A percentile compares a stretch with the other conserved stretches of the same genome.
These are phyloP conservation scores for Acer yangbiense DNA, from an alignment of 345 rosid species.

Conservation along the genomic window DNA sequence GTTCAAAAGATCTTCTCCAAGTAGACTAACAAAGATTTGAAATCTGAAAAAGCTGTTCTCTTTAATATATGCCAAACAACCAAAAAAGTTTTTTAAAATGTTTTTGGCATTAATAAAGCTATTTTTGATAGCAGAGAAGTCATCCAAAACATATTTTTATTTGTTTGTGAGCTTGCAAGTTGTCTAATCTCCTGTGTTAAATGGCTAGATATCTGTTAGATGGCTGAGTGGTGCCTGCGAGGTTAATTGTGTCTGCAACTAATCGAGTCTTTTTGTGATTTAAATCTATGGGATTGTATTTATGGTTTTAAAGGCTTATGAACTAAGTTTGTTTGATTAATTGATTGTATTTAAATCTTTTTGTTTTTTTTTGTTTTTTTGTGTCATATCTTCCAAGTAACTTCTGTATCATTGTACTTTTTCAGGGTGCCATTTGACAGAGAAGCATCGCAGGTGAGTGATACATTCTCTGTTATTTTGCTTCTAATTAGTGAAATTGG, in stretches of 20 bases:
- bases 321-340: background rate
- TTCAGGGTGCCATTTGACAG: slow-evolving; percentile 63
- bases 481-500: background rate
- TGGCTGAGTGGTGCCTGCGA: background rate
- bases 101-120: background rate
- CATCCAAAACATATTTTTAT: too few relatives aligned
- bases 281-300: background rate
- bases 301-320: background rate
- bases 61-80: background rate
- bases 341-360: too few relatives aligned
- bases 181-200: too few relatives aligned
- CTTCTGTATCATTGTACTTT: slow-evolving; percentile 15
- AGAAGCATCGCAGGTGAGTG: slow-evolving; percentile 73
- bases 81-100: background rate
- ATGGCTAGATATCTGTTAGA: background rate
- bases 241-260: background rate
- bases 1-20: background rate
- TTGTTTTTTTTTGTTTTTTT: background rate
- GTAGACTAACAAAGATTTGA: background rate
- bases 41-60: background rate
- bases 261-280: background rate
- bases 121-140: too few relatives aligned
- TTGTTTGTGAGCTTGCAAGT: too few relatives aligned
- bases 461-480: slow-evolving; percentile 9
- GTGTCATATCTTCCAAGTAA: slow-evolving; percentile 4